These are phyloP conservation scores for Pythium monospermum DNA, from an alignment of 352 stramenopile species.

Conservation along the genomic window DNA sequence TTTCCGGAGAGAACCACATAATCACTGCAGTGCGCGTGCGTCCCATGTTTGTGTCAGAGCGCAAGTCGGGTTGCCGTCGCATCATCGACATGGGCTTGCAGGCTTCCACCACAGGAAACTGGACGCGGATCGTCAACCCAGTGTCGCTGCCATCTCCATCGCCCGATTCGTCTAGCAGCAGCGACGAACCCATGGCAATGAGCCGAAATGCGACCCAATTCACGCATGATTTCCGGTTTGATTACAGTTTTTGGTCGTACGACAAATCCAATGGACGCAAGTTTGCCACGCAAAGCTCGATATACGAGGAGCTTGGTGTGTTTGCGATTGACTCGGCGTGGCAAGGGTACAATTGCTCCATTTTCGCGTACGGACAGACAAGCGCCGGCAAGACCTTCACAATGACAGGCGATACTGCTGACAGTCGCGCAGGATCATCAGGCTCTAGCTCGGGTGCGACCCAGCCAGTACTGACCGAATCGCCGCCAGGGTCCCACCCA, in stretches of 20 bases:
- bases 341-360: slow-evolving; percentile 66
- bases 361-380: slow-evolving; percentile 74
- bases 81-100: slow-evolving; percentile 59
- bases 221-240: slow-evolving; percentile 66
- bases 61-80: slow-evolving; percentile 43
- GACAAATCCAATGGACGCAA: slow-evolving; percentile 25
- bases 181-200: neutral
- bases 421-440: too few species aligned
- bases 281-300: slow-evolving; percentile 39
- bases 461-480: neutral
- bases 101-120: slow-evolving; percentile 17
- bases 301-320: slow-evolving; percentile 58
- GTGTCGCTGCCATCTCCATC: slow-evolving; percentile 29
- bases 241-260: slow-evolving; percentile 75
- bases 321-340: slow-evolving; percentile 50
- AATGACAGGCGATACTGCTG: slow-evolving; percentile 41
- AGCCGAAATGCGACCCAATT: slow-evolving; percentile 31
- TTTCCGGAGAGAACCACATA: slow-evolving; percentile 25
- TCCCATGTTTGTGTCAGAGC: slow-evolving; percentile 59
- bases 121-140: slow-evolving; percentile 60
- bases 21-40: slow-evolving; percentile 72
- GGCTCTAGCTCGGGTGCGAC: neutral
- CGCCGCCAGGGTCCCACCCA: slow-evolving; percentile 3
- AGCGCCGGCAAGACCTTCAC: slow-evolving; percentile 71
- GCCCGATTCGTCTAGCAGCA: neutral